Evolutionary conservation across 352 stramenopile species (phyloP), one percentile per base, ranked within the genome.

Genomic region (Phytophthora melonis): DNA sequence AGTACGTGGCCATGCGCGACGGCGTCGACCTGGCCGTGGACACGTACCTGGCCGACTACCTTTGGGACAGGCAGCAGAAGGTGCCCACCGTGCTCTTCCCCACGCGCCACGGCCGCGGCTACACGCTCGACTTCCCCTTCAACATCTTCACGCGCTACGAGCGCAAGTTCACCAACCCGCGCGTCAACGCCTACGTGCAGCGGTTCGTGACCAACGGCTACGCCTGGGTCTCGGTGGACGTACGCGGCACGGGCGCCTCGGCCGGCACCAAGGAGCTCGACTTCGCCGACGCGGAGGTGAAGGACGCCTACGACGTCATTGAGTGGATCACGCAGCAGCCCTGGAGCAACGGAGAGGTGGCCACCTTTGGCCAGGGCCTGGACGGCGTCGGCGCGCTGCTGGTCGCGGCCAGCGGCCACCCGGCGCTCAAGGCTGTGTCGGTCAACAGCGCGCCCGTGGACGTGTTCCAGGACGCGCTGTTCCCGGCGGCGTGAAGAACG

Each of bases 341-440:
- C 3, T 95, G 89, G 89, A 93, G 86, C 23, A 93, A 94, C 77
- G 89, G 89, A 58, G 72, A 94, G 16, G 89, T 95, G 10, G 86
- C 81, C 11, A 78, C 81, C 1, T 85, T 94, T 50, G 89, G 89
- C 54, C 86, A 94, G 65, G 89, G 89, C 56, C 65, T 94, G 25
- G 89, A 95, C 19, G 89, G 89, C 25, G 79, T 92, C 14, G 80
- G 86, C 3, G 89, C 89, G 32, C 77, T 94, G 32, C 68, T 95
- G 21, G 70, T 84, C 7, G 89, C 86, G 10, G 85, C 84, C 8
- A 86, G 77, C 58, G 78, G 80, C 43, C 87, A 95, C 63, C 77
- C 81, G 7, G 87, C 89, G 30, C 68, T 95, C 39, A 94, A 93
- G 77, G 87, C 89, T 3, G 64, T 93, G 27, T 87, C 87, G 58